Base-by-base conservation (phyloP, 495 filamentous ascomycete genomes). In the Penicillium tannophilum region DNA sequence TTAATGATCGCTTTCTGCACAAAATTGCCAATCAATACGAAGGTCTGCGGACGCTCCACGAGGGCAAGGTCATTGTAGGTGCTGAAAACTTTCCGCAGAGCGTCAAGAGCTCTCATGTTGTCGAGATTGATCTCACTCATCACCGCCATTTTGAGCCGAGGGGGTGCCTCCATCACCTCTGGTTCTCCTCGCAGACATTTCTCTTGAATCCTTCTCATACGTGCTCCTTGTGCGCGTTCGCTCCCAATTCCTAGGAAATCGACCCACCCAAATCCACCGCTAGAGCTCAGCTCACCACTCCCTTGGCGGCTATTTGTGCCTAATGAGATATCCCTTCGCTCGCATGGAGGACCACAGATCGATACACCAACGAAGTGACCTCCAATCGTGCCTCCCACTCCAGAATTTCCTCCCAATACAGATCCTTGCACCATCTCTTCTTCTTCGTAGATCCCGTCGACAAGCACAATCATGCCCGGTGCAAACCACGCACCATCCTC, bases 361-460 rank as follows among this genome's bases (percentile, higher is more conserved):
- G 90, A 92, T 65, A 93, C 90, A 0, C 87, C 93, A 52, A 96
- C 84, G 65, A 99, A 97, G 44, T 84, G 87, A 2, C 93, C 92
- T 16, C 91, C 91, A 62, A 97, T 92, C 14, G 87, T 89, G 19
- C 93, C 92, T 19, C 93, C 93, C 31, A 97, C 84, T 16, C 92
- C 92, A 31, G 84, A 86, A 61, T 84, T 88, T 10, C 88, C 85
- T 31, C 89, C 89, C 0, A 96, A 77, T 1, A 84, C 85, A 10
- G 82, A 85, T 9, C 86, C 85, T 35, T 75, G 72, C 28, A 83
- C 81, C 63, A 85, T 84, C 55, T 89, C 89, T 64, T 95, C 91
- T 70, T 97, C 94, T 72, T 96, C 92, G 67, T 98, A 98, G 20
- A 92, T 83, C 2, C 94, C 94, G 66, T 98, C 95, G 7, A 97